Evolutionary conservation across 1,139 yeast genomes (phyloP), one percentile per base, ranked within the genome.

Genomic region (Suhomyces ambrosiae): DNA sequence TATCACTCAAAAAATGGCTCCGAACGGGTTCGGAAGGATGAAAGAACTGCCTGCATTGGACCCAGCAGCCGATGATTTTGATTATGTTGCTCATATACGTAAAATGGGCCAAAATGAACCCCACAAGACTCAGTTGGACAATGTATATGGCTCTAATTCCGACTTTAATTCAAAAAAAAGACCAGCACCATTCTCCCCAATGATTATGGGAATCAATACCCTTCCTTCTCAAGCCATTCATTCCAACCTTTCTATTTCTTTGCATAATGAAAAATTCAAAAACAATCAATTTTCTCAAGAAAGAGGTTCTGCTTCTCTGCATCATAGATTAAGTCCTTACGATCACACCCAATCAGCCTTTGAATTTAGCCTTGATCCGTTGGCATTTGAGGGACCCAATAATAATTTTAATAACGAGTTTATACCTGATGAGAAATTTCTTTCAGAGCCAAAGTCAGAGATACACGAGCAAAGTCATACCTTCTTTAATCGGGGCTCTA

Each of bases 41-140:
- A 7, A 17, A 10, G 26, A 29, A 10, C 36, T 42, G 41, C 44
- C 51, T 2, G 29, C 42, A 7, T 33, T 48, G 21, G 71, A 64
- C 30, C 75, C 78, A 5, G 69, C 70, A 3, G 69, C 72, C 10
- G 80, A 71, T 29, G 83, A 74, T 33, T 82, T 82, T 50, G 85
- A 81, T 55, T 82, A 82, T 49, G 78, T 80, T 13, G 84, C 85
- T 11, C 87, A 82, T 52, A 80, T 82, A 23, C 73, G 78, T 47
- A 72, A 70, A 44, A 74, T 80, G 56, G 80, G 82, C 19, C 73
- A 70, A 47, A 32, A 33, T 12, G 35, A 26, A 21, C 22, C 26
- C 27, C 11, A 32, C 26, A 38, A 18, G 29, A 23, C n/a, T 30
- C 38, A 12, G 27, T 15, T 40, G 7, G 27, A 23, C 16, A 50